Conservation (phyloP, 768 basidiomycete species). For the Pulveroboletus sp. region DNA sequence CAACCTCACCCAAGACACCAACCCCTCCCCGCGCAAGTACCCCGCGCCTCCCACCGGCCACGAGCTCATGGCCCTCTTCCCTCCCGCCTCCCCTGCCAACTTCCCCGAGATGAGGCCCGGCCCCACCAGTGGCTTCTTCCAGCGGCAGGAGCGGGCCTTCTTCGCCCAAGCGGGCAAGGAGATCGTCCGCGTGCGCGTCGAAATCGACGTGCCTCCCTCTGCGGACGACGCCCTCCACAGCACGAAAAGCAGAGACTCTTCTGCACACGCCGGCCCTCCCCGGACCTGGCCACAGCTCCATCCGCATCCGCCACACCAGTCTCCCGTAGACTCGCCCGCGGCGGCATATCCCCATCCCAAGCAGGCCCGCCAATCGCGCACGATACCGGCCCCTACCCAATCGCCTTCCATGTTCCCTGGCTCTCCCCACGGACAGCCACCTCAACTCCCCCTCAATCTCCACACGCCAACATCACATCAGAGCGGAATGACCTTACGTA, state of each 20-base stretch:
- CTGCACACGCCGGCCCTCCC: conserved; percentile 23
- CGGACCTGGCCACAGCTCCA: conserved; percentile 32
- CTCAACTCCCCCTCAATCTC: conserved; percentile 35
- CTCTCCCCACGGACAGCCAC: conserved; percentile 31
- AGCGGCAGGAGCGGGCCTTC: conserved; percentile 73
- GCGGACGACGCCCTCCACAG: conserved; percentile 15
- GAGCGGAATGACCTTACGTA: conserved; percentile 35
- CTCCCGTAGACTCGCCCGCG: conserved; percentile 28
- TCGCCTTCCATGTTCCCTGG: conserved; percentile 27
- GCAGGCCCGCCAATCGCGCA: conserved; percentile 29
- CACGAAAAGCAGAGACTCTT: conserved; percentile 26
- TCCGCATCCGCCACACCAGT: conserved; percentile 28
- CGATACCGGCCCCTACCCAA: conserved; percentile 23
- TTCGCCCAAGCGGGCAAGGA: conserved; percentile 77
- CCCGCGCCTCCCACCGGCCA: conserved; percentile 78
- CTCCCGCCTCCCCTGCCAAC: conserved; percentile 58
- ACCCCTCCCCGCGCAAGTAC: conserved; percentile 51
- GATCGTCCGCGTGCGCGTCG: conserved; percentile 70
- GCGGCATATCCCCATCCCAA: conserved; percentile 35
- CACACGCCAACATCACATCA: conserved; percentile 26
- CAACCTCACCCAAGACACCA: conserved; percentile 54
- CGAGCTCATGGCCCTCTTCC: conserved; percentile 83
- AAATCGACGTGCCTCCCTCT: conserved; percentile 50
- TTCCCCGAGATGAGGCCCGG: conserved; percentile 55
- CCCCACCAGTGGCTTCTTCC: conserved; percentile 70